Percentiles rank a stretch among this genome's conserved stretches.
These are phyloP conservation scores for Fragosphaeria purpurea DNA, from an alignment of 2,329 filamentous ascomycete genomes.

Conservation along the genomic window DNA sequence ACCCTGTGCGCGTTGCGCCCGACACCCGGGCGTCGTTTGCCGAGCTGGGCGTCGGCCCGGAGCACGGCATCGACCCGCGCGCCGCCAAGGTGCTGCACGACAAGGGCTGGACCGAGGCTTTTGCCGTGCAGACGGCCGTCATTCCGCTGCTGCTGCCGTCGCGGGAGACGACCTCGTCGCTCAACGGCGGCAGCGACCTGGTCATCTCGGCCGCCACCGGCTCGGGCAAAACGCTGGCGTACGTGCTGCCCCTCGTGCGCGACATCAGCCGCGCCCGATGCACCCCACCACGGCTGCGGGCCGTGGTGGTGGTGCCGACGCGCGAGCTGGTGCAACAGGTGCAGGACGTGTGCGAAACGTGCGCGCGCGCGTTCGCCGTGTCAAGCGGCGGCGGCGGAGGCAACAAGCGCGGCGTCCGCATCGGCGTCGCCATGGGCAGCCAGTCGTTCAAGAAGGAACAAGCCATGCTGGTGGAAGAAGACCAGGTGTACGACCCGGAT, in stretches of 20 bases:
- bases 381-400: slow-evolving; percentile 41
- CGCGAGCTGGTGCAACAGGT: slow-evolving; percentile 84
- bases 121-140: slow-evolving; percentile 70
- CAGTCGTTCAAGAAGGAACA: slow-evolving; percentile 61
- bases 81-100: slow-evolving; percentile 52
- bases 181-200: slow-evolving; percentile 59
- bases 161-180: slow-evolving; percentile 18
- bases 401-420: slow-evolving; percentile 55
- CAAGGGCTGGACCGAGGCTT: slow-evolving; percentile 61
- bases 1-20: slow-evolving; percentile 59
- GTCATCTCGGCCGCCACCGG: slow-evolving; percentile 89
- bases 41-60: slow-evolving; percentile 15
- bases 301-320: slow-evolving; percentile 80
- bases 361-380: slow-evolving; percentile 49
- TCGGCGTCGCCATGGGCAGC: slow-evolving; percentile 76
- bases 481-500: slow-evolving; percentile 53
- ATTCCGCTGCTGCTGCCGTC: slow-evolving; percentile 69
- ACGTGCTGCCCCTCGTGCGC: slow-evolving; percentile 75
- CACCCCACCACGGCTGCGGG: slow-evolving; percentile 61
- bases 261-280: slow-evolving; percentile 47
- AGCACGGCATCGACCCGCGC: slow-evolving; percentile 52
- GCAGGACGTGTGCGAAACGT: slow-evolving; percentile 65
- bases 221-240: slow-evolving; percentile 90
- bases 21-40: slow-evolving; percentile 51
- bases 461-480: slow-evolving; percentile 33